A percentile compares a stretch with the other conserved stretches of the same genome.
Conservation (phyloP, 768 basidiomycete species). For the Pleurotus platypus region DNA sequence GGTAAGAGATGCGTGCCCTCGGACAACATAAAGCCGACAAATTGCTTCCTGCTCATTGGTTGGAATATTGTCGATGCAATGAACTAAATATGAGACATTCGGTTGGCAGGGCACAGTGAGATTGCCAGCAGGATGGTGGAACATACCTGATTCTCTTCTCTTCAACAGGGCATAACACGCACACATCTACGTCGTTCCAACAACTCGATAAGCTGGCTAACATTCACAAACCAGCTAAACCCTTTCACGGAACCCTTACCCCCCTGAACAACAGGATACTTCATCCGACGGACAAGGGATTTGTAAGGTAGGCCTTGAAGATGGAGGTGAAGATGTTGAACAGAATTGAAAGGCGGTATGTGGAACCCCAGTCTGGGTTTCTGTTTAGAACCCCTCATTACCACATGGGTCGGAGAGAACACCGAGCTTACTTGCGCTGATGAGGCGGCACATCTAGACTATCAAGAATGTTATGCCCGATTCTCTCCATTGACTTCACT, state of each 20-base stretch:
- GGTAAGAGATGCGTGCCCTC: neutral
- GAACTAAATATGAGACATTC: neutral
- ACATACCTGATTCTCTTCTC: too few species aligned
- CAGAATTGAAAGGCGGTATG: constrained; percentile 73
- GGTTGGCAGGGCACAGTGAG: neutral
- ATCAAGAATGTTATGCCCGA: constrained; percentile 54
- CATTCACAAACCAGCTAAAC: constrained; percentile 68
- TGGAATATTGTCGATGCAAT: neutral
- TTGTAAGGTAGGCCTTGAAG: constrained; percentile 67
- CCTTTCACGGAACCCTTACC: constrained; percentile 50
- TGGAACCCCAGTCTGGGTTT: constrained; percentile 70
- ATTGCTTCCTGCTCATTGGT: too few species aligned
- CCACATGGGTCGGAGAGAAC: constrained; percentile 19
- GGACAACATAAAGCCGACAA: neutral
- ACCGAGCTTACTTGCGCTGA: constrained; percentile 42
- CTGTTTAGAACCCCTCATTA: constrained; percentile 12
- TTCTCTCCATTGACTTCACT: constrained; percentile 44
- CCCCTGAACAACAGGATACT: constrained; percentile 47
- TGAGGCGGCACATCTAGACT: constrained; percentile 33
- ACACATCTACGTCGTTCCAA: constrained; percentile 52
- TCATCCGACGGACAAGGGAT: constrained; percentile 28
- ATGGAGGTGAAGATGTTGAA: constrained; percentile 74
- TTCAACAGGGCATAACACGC: constrained; percentile 42
- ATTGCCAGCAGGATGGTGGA: too few species aligned
- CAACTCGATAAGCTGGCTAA: constrained; percentile 57